Percentiles rank a stretch among this genome's conserved stretches.
Evolutionary conservation across 441 rosid genomes (phyloP).

Genomic region (Cnidoscolus chayamansa): DNA sequence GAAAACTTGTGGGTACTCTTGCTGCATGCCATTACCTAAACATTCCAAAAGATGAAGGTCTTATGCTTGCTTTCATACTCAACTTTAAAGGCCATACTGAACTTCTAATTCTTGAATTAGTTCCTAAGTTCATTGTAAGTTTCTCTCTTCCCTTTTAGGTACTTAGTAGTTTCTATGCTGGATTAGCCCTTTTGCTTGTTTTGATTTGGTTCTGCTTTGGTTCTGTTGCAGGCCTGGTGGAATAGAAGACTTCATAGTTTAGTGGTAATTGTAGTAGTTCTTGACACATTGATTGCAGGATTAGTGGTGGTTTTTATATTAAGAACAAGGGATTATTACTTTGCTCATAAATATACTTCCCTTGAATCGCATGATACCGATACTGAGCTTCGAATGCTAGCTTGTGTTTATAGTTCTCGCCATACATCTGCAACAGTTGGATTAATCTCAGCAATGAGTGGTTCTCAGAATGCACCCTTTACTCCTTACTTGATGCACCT

Average conservation of each 20-base stretch:
- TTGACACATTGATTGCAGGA: slow-evolving; percentile 58
- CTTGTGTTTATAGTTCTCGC: slow-evolving; percentile 69
- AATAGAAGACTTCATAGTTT: slow-evolving; percentile 36
- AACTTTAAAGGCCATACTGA: slow-evolving; percentile 72
- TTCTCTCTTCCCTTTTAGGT: neutral
- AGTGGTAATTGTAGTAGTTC: slow-evolving; percentile 44
- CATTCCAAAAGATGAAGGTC: slow-evolving; percentile 49
- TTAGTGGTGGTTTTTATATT: slow-evolving; percentile 41
- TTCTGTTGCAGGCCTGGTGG: slow-evolving; percentile 41
- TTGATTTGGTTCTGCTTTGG: neutral
- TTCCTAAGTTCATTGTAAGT: slow-evolving; percentile 13
- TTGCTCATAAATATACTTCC: slow-evolving; percentile 37
- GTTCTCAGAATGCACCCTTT: slow-evolving; percentile 36
- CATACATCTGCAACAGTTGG: slow-evolving; percentile 52
- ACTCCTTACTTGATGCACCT: slow-evolving; percentile 64
- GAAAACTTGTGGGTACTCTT: slow-evolving; percentile 58
- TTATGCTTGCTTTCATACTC: slow-evolving; percentile 53
- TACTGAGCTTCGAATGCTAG: slow-evolving; percentile 55
- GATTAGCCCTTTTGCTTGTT: neutral
- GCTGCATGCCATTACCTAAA: slow-evolving; percentile 48
- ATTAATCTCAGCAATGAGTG: slow-evolving; percentile 49
- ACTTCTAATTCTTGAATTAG: slow-evolving; percentile 44
- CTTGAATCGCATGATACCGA: slow-evolving; percentile 48
- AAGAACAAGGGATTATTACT: slow-evolving; percentile 36
- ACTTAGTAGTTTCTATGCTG: neutral